Evolutionary conservation across 2,329 filamentous ascomycete genomes (phyloP).

Genomic region (Scedosporium boydii): DNA sequence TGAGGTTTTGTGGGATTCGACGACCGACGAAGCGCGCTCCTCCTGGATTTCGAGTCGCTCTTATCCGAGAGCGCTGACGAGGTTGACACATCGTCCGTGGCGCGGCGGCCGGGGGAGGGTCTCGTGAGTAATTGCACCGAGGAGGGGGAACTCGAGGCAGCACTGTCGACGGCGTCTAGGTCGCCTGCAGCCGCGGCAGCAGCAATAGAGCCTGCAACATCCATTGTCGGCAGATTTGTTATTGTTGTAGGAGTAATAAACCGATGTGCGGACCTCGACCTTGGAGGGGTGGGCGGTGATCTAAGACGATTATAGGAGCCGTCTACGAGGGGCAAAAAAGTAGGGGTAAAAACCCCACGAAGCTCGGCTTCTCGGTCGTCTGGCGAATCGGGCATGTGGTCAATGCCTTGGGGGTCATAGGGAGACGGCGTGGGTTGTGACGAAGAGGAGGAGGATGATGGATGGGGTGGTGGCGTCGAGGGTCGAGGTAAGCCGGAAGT

Average conservation of each 20-base stretch:
- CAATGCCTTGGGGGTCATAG: conserved; percentile 4
- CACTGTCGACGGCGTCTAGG: not conserved
- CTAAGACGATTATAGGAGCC: conserved; percentile 20
- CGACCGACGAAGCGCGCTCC: conserved; percentile 49
- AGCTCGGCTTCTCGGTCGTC: conserved; percentile 28
- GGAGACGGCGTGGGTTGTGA: not conserved
- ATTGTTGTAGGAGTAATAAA: not conserved
- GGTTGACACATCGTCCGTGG: conserved; percentile 34
- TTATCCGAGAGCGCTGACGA: conserved; percentile 44
- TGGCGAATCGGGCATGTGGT: conserved; percentile 22
- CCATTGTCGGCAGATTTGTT: not conserved
- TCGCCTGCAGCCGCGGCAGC: conserved; percentile 4
- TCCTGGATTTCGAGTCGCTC: conserved; percentile 37
- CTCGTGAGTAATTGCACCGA: not conserved
- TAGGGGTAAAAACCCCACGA: conserved; percentile 53
- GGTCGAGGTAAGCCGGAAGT: conserved; percentile 5
- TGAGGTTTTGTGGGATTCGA: conserved; percentile 41
- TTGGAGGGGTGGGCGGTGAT: conserved; percentile 11
- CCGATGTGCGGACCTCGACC: not conserved
- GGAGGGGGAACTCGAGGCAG: not conserved
- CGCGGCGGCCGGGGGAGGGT: conserved; percentile 12
- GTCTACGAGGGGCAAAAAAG: conserved; percentile 53
- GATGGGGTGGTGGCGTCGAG: conserved; percentile 5
- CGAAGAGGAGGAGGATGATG: not conserved
- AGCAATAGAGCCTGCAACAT: not conserved